phyloP scores from a whole-genome alignment of 148 eudicot genomes.

The Pouteria glomerata region DNA sequence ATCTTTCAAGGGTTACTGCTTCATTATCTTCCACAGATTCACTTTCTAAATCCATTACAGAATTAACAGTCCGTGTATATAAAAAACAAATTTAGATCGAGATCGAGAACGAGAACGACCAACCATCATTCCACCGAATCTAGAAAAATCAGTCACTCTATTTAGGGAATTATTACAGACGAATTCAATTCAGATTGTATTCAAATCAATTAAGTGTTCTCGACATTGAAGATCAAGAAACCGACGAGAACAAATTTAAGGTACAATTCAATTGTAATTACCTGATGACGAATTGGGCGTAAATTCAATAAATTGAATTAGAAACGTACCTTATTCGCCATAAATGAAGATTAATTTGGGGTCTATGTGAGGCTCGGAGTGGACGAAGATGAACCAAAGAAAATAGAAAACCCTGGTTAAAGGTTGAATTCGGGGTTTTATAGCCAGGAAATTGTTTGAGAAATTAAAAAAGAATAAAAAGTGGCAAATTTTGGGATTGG shows the following conservation, averaged over 20 bases:
- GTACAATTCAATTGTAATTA: neutral
- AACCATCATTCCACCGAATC: conserved; percentile 32
- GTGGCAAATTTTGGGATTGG: neutral
- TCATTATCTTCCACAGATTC: conserved; percentile 39
- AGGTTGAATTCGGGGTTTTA: conserved; percentile 10
- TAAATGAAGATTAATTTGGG: conserved; percentile 13
- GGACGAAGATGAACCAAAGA: conserved; percentile 1
- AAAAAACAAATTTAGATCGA: conserved; percentile 24
- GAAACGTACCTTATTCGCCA: conserved; percentile 29
- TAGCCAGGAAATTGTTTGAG: neutral
- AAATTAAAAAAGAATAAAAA: too few species aligned
- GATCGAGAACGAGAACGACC: conserved; percentile 31
- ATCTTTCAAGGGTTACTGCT: conserved; percentile 6
- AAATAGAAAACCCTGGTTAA: conserved; percentile 20
- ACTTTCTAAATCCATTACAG: conserved; percentile 34
- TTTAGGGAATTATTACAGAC: neutral
- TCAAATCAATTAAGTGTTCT: neutral
- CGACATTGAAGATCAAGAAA: neutral
- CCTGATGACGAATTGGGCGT: neutral
- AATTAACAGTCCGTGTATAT: neutral
- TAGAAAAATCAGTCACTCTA: neutral
- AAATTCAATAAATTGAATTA: neutral
- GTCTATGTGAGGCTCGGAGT: too few species aligned
- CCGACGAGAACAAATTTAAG: neutral
- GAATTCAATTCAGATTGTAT: too few species aligned